Percentiles rank a stretch among this genome's conserved stretches.
Conservation (phyloP, 2,329 filamentous ascomycete genomes). For the Pseudodiploospora longispora region DNA sequence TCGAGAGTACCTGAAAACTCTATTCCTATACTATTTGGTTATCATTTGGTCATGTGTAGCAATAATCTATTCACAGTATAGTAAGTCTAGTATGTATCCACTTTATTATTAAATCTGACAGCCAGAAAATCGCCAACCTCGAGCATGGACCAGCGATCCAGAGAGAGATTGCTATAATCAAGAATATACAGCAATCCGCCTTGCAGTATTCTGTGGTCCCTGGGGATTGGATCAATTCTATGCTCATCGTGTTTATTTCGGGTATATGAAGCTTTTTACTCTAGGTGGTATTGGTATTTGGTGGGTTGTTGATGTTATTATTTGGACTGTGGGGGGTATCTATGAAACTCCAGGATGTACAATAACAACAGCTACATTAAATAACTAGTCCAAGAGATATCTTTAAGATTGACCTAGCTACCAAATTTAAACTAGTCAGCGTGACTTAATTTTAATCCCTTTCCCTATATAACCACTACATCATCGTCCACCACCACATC, state of each 20-base stretch:
- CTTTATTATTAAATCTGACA: not conserved
- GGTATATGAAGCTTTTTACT: slow-evolving; percentile 12
- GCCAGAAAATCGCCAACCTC: not conserved
- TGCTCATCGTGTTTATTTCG: slow-evolving; percentile 9
- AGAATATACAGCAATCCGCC: slow-evolving; percentile 14
- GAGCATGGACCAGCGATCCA: not conserved
- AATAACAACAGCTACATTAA: no score
- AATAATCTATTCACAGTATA: not conserved
- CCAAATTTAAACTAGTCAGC: no score
- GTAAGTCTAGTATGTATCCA: not conserved
- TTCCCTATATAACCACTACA: no score
- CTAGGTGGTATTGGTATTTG: slow-evolving; percentile 12
- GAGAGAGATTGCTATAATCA: slow-evolving; percentile 11
- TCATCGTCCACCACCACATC: no score
- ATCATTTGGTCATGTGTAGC: not conserved
- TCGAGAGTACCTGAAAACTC: not conserved
- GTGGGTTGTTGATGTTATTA: slow-evolving; percentile 12
- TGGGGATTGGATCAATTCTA: slow-evolving; percentile 15
- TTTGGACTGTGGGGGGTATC: slow-evolving; percentile 16
- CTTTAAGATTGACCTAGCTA: no score
- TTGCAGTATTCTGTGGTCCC: slow-evolving; percentile 8
- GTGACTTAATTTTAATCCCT: no score
- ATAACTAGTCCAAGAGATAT: no score
- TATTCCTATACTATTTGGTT: not conserved
- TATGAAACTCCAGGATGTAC: slow-evolving; percentile 15